Evolutionary conservation across 1,284 basidiomycete species (phyloP).

Genomic region (Ceraceosorus guamensis): DNA sequence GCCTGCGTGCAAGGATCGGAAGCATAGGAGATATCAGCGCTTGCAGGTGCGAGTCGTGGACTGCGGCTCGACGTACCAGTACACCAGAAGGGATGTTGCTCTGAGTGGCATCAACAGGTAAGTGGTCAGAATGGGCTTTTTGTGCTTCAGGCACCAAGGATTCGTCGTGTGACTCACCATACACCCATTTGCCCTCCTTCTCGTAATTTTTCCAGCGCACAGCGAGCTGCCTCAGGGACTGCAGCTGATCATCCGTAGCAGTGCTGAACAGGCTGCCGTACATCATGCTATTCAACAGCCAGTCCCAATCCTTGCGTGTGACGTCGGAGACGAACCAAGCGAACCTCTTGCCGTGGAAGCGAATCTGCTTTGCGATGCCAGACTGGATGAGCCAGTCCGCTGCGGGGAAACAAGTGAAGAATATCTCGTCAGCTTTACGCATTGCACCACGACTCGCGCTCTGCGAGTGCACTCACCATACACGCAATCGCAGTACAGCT

Average conservation of each 20-base stretch:
- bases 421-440: conserved; percentile 49
- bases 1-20: neutral
- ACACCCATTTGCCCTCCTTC: conserved; percentile 85
- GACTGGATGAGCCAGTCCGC: conserved; percentile 79
- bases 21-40: no score
- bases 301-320: conserved; percentile 91
- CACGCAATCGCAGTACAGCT: conserved; percentile 91
- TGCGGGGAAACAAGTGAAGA: neutral
- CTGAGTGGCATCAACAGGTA: conserved; percentile 75
- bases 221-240: conserved; percentile 73
- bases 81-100: conserved; percentile 68
- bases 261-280: conserved; percentile 57
- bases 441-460: neutral
- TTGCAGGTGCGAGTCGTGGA: no score
- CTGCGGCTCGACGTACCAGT: conserved; percentile 13
- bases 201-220: conserved; percentile 87
- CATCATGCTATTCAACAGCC: conserved; percentile 56
- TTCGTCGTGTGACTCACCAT: conserved; percentile 44
- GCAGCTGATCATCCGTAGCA: conserved; percentile 74
- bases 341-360: conserved; percentile 71
- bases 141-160: neutral
- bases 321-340: conserved; percentile 66
- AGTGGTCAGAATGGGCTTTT: conserved; percentile 41
- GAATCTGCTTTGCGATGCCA: conserved; percentile 74
- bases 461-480: conserved; percentile 52